These are phyloP conservation scores for Annona squamosa DNA, from an alignment of 164 flowering plant species.

Conservation along the genomic window DNA sequence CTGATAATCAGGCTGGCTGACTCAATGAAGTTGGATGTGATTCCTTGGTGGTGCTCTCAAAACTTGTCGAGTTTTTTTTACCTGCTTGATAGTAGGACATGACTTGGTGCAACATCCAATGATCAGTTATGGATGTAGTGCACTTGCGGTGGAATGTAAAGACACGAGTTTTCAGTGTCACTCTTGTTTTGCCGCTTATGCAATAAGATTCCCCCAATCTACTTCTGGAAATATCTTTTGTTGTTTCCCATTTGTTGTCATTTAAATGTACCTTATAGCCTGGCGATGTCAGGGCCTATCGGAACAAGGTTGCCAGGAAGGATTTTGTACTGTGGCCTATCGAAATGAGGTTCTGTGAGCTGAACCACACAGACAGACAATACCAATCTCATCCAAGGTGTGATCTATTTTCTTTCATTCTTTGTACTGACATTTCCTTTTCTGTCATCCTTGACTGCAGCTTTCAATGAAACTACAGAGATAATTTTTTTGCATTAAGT, in stretches of 20 bases:
- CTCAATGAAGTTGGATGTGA: background rate
- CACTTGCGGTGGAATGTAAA: background rate
- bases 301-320: slow-evolving; percentile 63
- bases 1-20: background rate
- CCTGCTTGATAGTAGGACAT: background rate
- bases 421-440: background rate
- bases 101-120: background rate
- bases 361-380: slow-evolving; percentile 47
- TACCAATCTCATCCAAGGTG: slow-evolving; percentile 73
- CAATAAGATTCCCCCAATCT: background rate
- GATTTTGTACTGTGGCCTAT: slow-evolving; percentile 75
- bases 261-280: slow-evolving; percentile 7
- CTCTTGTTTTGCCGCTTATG: background rate
- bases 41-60: background rate
- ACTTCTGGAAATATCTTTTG: background rate
- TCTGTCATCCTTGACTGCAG: background rate
- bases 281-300: slow-evolving; percentile 51
- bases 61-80: background rate
- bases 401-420: slow-evolving; percentile 5
- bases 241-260: background rate
- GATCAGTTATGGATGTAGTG: background rate
- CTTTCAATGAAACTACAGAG: background rate
- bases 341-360: slow-evolving; percentile 86
- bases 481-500: background rate
- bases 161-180: background rate